phyloP scores from a whole-genome alignment of 805 yeast genomes.

The Suhomyces tanzawaensis region DNA sequence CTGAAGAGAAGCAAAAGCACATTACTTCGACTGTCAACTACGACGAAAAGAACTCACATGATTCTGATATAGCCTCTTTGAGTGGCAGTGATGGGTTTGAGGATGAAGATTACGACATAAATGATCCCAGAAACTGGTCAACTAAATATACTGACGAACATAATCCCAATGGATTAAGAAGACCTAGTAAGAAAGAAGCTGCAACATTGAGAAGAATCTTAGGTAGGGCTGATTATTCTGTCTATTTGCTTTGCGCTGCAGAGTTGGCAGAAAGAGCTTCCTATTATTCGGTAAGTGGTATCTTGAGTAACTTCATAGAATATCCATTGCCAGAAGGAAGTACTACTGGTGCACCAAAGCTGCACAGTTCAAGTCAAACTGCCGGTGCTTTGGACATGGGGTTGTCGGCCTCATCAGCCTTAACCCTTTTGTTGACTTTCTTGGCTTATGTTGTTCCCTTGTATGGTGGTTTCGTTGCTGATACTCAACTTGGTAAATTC shows the following conservation, averaged over 20 bases:
- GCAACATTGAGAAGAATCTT: constrained; percentile 31
- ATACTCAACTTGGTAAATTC: constrained; percentile 46
- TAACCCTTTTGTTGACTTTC: constrained; percentile 46
- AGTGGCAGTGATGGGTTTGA: too few relatives aligned
- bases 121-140: constrained; percentile 17
- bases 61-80: too few relatives aligned
- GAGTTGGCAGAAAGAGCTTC: constrained; percentile 59
- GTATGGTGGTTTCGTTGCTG: constrained; percentile 52
- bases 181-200: constrained; percentile 29
- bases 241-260: constrained; percentile 45
- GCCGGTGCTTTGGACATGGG: constrained; percentile 55
- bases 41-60: too few relatives aligned
- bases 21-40: too few relatives aligned
- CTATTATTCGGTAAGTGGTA: constrained; percentile 46
- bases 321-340: constrained; percentile 51
- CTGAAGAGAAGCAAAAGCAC: too few relatives aligned
- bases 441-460: constrained; percentile 52
- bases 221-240: constrained; percentile 48
- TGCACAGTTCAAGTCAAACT: constrained; percentile 27
- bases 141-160: constrained; percentile 28
- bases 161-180: constrained; percentile 38
- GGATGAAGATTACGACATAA: constrained; percentile 12
- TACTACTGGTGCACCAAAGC: constrained; percentile 36
- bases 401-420: constrained; percentile 44
- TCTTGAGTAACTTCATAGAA: constrained; percentile 48